Evolutionary conservation across 164 flowering plant species (phyloP).

Genomic region (Magnolia changhungtana): DNA sequence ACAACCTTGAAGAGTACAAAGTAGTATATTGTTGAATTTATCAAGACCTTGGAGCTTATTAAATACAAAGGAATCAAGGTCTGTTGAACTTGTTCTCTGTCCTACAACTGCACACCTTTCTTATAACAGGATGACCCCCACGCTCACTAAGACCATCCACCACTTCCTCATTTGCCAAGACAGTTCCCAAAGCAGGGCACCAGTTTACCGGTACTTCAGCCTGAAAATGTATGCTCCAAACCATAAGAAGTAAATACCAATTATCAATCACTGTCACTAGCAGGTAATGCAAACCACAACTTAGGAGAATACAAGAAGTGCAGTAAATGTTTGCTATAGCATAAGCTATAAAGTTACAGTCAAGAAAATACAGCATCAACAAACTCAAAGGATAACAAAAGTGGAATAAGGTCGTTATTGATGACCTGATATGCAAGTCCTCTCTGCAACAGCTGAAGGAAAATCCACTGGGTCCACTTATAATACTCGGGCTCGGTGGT

Average conservation of each 20-base stretch:
- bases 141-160: slow-evolving; percentile 97
- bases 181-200: slow-evolving; percentile 99
- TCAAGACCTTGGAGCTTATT: background rate
- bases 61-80: background rate
- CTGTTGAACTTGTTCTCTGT: background rate
- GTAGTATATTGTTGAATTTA: slow-evolving; percentile 5
- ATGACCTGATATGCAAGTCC: slow-evolving; percentile 94
- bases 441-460: slow-evolving; percentile 83
- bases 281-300: background rate
- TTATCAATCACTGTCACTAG: background rate
- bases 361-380: background rate
- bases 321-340: background rate
- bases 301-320: background rate
- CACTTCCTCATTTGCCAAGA: slow-evolving; percentile 96
- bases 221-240: slow-evolving; percentile 30
- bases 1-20: slow-evolving; percentile 26
- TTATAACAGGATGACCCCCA: slow-evolving; percentile 93
- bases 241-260: slow-evolving; percentile 7
- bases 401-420: background rate
- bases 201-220: slow-evolving; percentile 99
- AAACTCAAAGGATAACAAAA: background rate
- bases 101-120: slow-evolving; percentile 51
- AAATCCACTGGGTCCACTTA: slow-evolving; percentile 99
- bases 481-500: slow-evolving; percentile 90
- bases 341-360: background rate